Evolutionary conservation across 1,284 basidiomycete genomes (phyloP), one percentile per base, ranked within the genome.

Genomic region (Chalciporus sp.): DNA sequence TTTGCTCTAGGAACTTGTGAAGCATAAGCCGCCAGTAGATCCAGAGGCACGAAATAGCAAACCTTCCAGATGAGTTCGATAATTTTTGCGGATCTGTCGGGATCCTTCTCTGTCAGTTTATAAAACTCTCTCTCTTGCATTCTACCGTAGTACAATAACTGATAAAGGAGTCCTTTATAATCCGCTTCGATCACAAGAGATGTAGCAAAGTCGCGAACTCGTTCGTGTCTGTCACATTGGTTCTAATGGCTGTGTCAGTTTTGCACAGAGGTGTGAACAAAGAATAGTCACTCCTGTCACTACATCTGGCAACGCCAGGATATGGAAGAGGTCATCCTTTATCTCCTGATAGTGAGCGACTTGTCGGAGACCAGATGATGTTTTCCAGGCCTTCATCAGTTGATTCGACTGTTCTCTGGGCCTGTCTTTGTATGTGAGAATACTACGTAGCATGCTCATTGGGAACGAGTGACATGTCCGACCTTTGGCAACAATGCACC

Each of bases 11-110:
- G 19, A 61, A 58, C 67, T 70, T 33, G 16, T 27, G 17, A 27
- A 4, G 2, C 19, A 27, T 52, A 27, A 28, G 35, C 35, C 11
- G 4, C 7, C 17, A 9, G 17, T 41, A 27, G 26, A 10, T 29
- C 9, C 4, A 45, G 23, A 50, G 17, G 9, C 37, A 20, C 7
- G 27, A 40, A 39, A 51, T 35, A 9, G 6, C 59, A 11, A 6
- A 67, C 69, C 56, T 59, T 8, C 64, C 65, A 69, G 40, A 66
- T 45, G 10, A 67, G 47, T 28, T 67, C 69, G 29, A 67, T 42
- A 20, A 64, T 35, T 29, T 61, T 39, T 23, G 56, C 41, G 16
- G 53, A 64, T 41, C 59, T 61, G 31, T 40, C 29, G 9, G 41
- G 31, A 2, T 26, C 17, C 28, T 35, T 47, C 5, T 35, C 11